phyloP scores from a whole-genome alignment of 139 green algal species.

The Spirogloea muscicola region DNA sequence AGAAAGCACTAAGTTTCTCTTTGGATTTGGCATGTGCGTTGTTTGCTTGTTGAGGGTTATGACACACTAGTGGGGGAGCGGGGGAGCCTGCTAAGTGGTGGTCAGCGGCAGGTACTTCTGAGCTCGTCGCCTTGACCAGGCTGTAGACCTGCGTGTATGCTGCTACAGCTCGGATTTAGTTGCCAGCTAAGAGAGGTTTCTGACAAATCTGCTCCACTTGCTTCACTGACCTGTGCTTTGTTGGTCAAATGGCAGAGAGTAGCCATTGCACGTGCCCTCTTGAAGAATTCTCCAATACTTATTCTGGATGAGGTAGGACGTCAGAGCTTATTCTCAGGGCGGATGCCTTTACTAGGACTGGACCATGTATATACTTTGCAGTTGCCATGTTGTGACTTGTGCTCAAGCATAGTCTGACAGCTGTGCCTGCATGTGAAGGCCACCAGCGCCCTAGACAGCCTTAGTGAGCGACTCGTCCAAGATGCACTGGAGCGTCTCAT shows the following conservation, averaged over 20 bases:
- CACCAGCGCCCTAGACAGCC: conserved; percentile 35
- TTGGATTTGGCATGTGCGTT: neutral
- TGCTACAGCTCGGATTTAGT: too few species aligned
- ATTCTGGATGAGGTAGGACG: conserved; percentile 71
- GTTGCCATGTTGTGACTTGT: too few species aligned
- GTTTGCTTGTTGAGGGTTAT: conserved; percentile 43
- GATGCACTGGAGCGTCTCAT: conserved; percentile 67
- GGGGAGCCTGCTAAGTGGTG: conserved; percentile 51
- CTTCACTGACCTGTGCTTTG: too few species aligned
- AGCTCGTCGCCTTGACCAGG: neutral
- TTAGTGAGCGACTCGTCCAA: conserved; percentile 74
- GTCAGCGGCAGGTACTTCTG: conserved; percentile 66
- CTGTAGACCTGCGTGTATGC: too few species aligned
- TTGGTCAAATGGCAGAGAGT: conserved; percentile 57
- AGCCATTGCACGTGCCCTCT: conserved; percentile 73
- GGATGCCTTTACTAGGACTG: neutral
- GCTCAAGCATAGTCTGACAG: neutral
- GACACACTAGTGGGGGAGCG: conserved; percentile 55
- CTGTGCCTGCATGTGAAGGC: conserved; percentile 23
- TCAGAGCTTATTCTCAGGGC: neutral
- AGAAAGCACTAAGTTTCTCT: neutral
- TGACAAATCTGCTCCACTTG: neutral
- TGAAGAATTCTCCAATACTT: conserved; percentile 69
- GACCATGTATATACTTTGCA: neutral
- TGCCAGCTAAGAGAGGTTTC: too few species aligned